phyloP scores from a whole-genome alignment of 345 rosid genomes.

The Salix arbutifolia region DNA sequence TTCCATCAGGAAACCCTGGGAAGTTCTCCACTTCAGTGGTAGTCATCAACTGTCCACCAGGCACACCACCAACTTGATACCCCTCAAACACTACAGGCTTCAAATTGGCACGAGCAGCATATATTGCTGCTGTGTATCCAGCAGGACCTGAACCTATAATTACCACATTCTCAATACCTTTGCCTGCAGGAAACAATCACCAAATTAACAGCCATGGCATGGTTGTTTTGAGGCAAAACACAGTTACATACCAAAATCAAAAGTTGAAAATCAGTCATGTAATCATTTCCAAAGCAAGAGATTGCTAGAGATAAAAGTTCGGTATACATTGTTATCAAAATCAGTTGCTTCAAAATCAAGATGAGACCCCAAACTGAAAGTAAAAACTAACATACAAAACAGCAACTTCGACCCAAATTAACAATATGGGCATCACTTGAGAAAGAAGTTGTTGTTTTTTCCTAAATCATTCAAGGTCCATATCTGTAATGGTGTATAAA shows the following conservation, averaged over 20 bases:
- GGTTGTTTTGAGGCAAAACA: too few relatives aligned
- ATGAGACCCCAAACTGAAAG: too few relatives aligned
- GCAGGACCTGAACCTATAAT: constrained; percentile 98
- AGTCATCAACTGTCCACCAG: constrained; percentile 98
- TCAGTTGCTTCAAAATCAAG: not conserved
- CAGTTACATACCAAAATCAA: not conserved
- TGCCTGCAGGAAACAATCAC: constrained; percentile 38
- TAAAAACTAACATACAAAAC: too few relatives aligned
- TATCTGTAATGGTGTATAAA: not conserved
- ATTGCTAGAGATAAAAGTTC: not conserved
- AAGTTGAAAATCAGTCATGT: not conserved
- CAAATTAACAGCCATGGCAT: not conserved
- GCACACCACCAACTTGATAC: constrained; percentile 94
- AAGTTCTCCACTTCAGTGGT: constrained; percentile 98
- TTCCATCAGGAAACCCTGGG: constrained; percentile 97
- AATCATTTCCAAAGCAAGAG: not conserved
- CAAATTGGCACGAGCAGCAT: constrained; percentile 98
- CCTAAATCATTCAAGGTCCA: too few relatives aligned
- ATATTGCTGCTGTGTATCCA: constrained; percentile 94
- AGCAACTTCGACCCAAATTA: too few relatives aligned
- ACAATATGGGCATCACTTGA: too few relatives aligned
- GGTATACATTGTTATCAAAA: too few relatives aligned
- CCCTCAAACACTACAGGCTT: constrained; percentile 97
- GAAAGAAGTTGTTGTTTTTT: too few relatives aligned
- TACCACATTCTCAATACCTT: constrained; percentile 78